These are phyloP conservation scores for Russula lepida DNA, from an alignment of 768 basidiomycete species.

Conservation along the genomic window DNA sequence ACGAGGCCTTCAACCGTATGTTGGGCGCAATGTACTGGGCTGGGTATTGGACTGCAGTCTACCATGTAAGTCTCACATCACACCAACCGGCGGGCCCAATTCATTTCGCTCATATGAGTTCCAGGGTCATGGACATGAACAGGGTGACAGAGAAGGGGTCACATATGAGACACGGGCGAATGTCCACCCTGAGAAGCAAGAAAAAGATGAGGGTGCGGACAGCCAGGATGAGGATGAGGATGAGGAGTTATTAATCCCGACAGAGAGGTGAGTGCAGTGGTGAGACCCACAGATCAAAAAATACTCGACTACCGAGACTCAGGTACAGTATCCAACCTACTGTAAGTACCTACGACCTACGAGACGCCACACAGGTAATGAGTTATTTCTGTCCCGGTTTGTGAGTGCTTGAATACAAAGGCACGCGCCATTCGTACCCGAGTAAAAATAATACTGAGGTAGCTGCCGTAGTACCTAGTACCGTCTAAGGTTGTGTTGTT, in stretches of 20 bases:
- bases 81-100: background rate
- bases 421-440: background rate
- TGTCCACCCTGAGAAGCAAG: background rate
- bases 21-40: constrained; percentile 78
- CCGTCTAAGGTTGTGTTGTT: no score
- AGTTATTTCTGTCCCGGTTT: background rate
- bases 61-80: constrained; percentile 47
- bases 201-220: constrained; percentile 12
- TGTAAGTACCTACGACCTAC: background rate
- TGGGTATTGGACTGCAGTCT: constrained; percentile 83
- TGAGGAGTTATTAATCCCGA: constrained; percentile 21
- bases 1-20: constrained; percentile 72
- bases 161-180: constrained; percentile 1
- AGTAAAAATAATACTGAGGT: background rate
- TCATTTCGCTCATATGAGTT: background rate
- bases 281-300: background rate
- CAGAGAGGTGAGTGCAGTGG: constrained; percentile 21
- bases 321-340: no score
- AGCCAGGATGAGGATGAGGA: constrained; percentile 19
- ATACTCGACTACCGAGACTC: background rate
- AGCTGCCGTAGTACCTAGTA: no score
- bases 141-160: constrained; percentile 5
- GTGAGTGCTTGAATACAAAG: background rate
- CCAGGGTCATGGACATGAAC: constrained; percentile 3
- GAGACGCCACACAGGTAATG: background rate